phyloP scores from a whole-genome alignment of 768 basidiomycete genomes.

The Suillus brevipes region DNA sequence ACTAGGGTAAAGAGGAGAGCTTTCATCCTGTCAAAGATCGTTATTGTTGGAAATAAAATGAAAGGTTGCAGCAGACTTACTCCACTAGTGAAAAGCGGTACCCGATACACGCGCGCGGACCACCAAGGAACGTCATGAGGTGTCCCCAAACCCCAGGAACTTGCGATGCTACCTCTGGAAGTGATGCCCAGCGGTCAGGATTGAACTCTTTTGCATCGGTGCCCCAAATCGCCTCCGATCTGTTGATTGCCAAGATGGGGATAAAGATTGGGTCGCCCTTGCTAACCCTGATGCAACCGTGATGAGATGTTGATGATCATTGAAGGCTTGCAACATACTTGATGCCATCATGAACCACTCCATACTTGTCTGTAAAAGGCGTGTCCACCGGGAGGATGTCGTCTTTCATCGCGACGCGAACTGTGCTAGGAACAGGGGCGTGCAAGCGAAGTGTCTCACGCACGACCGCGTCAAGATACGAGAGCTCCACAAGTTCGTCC shows the following conservation, averaged over 20 bases:
- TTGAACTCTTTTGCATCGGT: constrained; percentile 62
- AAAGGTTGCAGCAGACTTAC: constrained; percentile 34
- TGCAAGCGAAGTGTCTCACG: constrained; percentile 61
- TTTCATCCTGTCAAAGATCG: constrained; percentile 33
- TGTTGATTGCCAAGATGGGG: constrained; percentile 55
- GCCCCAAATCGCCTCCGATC: constrained; percentile 58
- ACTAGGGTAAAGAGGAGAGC: constrained; percentile 50
- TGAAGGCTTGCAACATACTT: constrained; percentile 26
- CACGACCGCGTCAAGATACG: constrained; percentile 69
- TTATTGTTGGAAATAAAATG: not conserved
- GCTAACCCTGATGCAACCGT: constrained; percentile 29
- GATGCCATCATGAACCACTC: constrained; percentile 41
- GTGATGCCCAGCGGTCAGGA: constrained; percentile 61
- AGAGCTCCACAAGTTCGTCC: constrained; percentile 65
- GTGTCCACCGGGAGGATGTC: constrained; percentile 51
- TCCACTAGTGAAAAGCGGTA: constrained; percentile 64
- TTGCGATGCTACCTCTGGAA: constrained; percentile 42
- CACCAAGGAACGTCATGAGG: constrained; percentile 61
- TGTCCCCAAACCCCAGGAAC: constrained; percentile 66
- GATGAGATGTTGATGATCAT: not conserved
- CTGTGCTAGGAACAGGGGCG: constrained; percentile 46
- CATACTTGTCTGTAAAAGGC: constrained; percentile 46
- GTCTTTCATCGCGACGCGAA: constrained; percentile 49
- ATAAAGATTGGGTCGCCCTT: constrained; percentile 50
- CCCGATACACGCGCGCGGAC: constrained; percentile 66